phyloP scores from a whole-genome alignment of 345 rosid species.

The Bruguiera sexangula region DNA sequence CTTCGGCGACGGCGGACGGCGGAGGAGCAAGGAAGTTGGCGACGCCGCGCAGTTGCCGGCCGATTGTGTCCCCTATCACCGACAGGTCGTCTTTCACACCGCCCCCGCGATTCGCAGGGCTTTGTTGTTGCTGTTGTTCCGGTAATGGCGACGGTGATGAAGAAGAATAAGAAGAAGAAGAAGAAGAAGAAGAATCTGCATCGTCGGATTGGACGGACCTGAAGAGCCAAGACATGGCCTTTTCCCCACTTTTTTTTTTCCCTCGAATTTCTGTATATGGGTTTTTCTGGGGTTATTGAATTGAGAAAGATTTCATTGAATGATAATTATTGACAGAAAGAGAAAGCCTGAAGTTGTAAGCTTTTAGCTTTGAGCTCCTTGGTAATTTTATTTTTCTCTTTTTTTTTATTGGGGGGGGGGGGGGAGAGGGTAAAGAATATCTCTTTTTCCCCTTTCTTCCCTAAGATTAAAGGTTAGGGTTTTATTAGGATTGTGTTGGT shows the following conservation, averaged over 20 bases:
- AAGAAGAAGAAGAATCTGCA: constrained; percentile 22
- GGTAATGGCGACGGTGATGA: neutral
- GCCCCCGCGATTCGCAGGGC: neutral
- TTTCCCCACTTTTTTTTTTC: neutral
- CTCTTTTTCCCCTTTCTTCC: no score
- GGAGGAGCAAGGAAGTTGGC: constrained; percentile 65
- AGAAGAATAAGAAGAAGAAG: constrained; percentile 16
- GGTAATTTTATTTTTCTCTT: no score
- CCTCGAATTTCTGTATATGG: no score
- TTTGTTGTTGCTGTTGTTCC: neutral
- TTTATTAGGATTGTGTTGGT: no score
- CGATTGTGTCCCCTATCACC: constrained; percentile 39
- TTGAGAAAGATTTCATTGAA: neutral
- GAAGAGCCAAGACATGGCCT: constrained; percentile 65
- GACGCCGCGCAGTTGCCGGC: constrained; percentile 57
- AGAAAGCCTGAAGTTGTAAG: no score
- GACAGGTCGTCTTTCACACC: constrained; percentile 43
- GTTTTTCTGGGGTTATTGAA: neutral
- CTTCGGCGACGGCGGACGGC: constrained; percentile 5
- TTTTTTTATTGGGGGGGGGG: fast-evolving
- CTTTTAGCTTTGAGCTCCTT: no score
- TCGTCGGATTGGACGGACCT: constrained; percentile 39
- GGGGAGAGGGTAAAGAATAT: no score
- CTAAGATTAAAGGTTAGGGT: no score
- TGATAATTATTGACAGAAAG: no score